Evolutionary conservation across 1,284 basidiomycete genomes (phyloP).

Genomic region (Termitomyces sp.): DNA sequence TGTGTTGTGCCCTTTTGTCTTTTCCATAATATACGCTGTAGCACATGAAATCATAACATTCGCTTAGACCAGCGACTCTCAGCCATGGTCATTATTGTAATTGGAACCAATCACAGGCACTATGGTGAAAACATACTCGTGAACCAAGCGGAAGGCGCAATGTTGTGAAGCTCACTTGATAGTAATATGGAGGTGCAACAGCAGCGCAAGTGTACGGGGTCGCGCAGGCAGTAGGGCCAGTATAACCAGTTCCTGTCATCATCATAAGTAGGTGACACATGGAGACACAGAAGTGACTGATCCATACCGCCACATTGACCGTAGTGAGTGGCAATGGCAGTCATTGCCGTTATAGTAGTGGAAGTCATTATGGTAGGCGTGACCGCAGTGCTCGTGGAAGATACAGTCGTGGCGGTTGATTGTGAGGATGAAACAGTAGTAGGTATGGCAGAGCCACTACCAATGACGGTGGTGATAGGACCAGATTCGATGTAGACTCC

Average conservation of each 20-base stretch:
- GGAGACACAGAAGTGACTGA: background rate
- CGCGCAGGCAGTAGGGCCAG: slow-evolving; percentile 43
- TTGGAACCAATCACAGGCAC: slow-evolving; percentile 19
- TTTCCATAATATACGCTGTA: background rate
- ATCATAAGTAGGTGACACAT: background rate
- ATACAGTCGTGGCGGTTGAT: slow-evolving; percentile 16
- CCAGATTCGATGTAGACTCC: slow-evolving; percentile 57
- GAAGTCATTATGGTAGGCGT: slow-evolving; percentile 23
- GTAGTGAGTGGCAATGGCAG: slow-evolving; percentile 40
- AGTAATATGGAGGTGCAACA: slow-evolving; percentile 51
- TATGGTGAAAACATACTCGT: background rate
- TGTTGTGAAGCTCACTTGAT: slow-evolving; percentile 32
- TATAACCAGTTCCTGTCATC: slow-evolving; percentile 36
- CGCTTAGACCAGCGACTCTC: background rate
- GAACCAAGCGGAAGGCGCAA: background rate
- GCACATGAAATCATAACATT: too few species aligned
- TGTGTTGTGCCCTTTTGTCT: background rate
- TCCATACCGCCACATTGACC: slow-evolving; percentile 49
- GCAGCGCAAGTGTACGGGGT: slow-evolving; percentile 38
- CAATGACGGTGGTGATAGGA: slow-evolving; percentile 48
- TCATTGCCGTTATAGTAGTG: slow-evolving; percentile 31
- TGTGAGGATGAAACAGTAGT: slow-evolving; percentile 15
- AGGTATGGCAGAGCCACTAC: slow-evolving; percentile 24
- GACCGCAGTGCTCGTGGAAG: slow-evolving; percentile 18
- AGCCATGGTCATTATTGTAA: background rate